These are phyloP conservation scores for Podaxis mareebaensis DNA, from an alignment of 768 basidiomycete species.

Conservation along the genomic window DNA sequence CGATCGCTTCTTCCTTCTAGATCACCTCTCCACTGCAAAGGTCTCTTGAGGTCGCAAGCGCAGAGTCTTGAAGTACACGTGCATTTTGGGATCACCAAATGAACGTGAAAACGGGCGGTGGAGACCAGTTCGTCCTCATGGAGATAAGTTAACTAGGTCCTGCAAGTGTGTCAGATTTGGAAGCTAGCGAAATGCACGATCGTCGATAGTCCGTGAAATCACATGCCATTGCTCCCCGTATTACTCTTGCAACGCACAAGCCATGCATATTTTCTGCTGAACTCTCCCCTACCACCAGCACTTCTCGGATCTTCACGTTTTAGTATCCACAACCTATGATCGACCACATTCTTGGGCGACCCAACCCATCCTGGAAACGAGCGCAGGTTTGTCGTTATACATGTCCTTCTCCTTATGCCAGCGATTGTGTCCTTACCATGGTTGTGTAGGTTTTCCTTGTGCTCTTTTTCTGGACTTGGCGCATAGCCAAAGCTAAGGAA, in stretches of 20 bases:
- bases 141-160: neutral
- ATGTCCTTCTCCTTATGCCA: neutral
- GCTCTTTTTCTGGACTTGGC: conserved; percentile 89
- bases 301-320: neutral
- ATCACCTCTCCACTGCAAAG: neutral
- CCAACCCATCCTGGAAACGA: conserved; percentile 88
- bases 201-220: neutral
- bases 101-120: neutral
- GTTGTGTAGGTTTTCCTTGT: conserved; percentile 78
- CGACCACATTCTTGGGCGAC: conserved; percentile 88
- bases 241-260: neutral
- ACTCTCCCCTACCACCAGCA: neutral
- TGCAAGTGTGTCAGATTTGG: neutral
- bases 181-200: neutral
- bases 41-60: neutral
- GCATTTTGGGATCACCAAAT: neutral
- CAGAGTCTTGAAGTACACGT: neutral
- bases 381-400: conserved; percentile 54
- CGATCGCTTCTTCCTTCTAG: neutral
- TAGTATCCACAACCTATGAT: conserved; percentile 58
- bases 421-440: neutral
- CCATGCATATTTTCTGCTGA: neutral
- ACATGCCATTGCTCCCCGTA: neutral
- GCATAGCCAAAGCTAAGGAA: conserved; percentile 65
- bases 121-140: neutral